phyloP scores from a whole-genome alignment of 805 yeast species.

The Sungouiella blattae region DNA sequence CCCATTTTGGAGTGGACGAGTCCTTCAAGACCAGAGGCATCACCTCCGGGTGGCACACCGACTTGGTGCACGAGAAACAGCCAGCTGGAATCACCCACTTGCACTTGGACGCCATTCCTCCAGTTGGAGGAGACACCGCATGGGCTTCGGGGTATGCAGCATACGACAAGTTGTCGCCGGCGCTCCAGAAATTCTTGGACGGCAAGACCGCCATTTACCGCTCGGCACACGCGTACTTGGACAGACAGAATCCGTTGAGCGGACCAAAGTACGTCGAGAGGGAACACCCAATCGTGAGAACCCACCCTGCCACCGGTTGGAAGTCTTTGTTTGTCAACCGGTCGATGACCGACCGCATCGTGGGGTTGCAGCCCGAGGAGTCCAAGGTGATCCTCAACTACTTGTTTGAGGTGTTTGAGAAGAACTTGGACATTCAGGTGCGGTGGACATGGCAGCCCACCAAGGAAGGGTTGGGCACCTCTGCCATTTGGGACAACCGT shows the following conservation, averaged over 20 bases:
- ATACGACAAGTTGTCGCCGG: slow-evolving; percentile 5
- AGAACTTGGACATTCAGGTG: slow-evolving; percentile 9
- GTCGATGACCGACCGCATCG: slow-evolving; percentile 47
- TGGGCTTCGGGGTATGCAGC: slow-evolving; percentile 5
- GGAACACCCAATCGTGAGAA: slow-evolving; percentile 59
- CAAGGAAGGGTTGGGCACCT: slow-evolving; percentile 13
- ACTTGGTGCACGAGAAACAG: slow-evolving; percentile 33
- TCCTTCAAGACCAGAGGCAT: slow-evolving; percentile 1
- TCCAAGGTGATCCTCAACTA: slow-evolving; percentile 45
- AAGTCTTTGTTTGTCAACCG: slow-evolving; percentile 55
- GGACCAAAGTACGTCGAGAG: slow-evolving; percentile 50
- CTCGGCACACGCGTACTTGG: slow-evolving; percentile 41
- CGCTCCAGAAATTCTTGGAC: slow-evolving; percentile 3
- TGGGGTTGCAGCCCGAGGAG: slow-evolving; percentile 51
- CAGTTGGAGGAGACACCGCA: slow-evolving; percentile 1
- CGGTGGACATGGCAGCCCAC: slow-evolving; percentile 50
- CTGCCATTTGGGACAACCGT: slow-evolving; percentile 14
- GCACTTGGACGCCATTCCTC: slow-evolving; percentile 31
- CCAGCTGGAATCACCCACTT: slow-evolving; percentile 39
- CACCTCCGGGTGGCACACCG: slow-evolving; percentile 32
- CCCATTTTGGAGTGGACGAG: background rate
- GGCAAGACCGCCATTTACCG: slow-evolving; percentile 19
- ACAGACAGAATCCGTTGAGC: slow-evolving; percentile 43
- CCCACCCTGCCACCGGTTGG: slow-evolving; percentile 65
- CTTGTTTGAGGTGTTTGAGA: slow-evolving; percentile 44